phyloP scores from a whole-genome alignment of 495 filamentous ascomycete genomes.

The Xylaria longipes region DNA sequence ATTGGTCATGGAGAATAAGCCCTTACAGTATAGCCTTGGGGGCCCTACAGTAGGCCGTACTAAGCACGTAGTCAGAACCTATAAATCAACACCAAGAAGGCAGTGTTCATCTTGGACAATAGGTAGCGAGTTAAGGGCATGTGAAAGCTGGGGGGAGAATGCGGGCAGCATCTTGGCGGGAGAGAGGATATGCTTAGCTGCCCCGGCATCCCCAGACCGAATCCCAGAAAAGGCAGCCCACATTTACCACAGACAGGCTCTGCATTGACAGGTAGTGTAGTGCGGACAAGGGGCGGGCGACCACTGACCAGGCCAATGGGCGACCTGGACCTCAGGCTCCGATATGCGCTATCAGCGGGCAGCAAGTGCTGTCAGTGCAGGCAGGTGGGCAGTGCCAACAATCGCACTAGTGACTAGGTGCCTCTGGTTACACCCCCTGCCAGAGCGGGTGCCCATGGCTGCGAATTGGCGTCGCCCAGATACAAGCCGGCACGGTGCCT shows the following conservation, averaged over 20 bases:
- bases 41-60: not conserved
- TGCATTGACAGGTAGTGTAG: not conserved
- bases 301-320: slow-evolving; percentile 14
- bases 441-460: not conserved
- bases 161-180: not conserved
- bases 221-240: slow-evolving; percentile 13
- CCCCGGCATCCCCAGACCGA: slow-evolving; percentile 17
- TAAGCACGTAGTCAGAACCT: not conserved
- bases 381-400: slow-evolving; percentile 11
- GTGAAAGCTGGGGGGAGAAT: slow-evolving; percentile 10
- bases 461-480: not conserved
- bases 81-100: not conserved
- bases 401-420: not conserved
- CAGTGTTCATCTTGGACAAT: not conserved
- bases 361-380: not conserved
- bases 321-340: not conserved
- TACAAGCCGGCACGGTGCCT: slow-evolving; percentile 16
- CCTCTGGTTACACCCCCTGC: not conserved
- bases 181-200: slow-evolving; percentile 10
- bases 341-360: slow-evolving; percentile 20
- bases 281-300: not conserved
- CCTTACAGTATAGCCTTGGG: not conserved
- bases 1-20: not conserved
- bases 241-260: not conserved
- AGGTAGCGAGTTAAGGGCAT: not conserved